Evolutionary conservation across 2,329 filamentous ascomycete species (phyloP).

Genomic region (Acephala macrosclerotiorum): DNA sequence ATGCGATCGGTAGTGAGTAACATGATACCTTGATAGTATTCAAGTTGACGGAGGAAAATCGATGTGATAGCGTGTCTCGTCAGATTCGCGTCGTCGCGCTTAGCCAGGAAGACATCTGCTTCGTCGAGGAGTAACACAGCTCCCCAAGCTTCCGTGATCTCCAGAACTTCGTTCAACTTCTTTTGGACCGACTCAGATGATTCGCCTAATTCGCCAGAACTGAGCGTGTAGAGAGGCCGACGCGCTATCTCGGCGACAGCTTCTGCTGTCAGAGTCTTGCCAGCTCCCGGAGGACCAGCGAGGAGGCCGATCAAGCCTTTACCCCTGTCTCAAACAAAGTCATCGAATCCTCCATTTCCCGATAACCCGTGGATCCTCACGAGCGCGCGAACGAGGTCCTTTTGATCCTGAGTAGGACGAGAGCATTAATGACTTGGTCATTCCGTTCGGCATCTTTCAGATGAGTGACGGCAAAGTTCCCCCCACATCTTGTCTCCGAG

Average conservation of each 20-base stretch:
- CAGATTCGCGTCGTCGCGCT: background rate
- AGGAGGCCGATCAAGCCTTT: background rate
- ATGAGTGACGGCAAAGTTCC: background rate
- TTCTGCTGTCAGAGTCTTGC: background rate
- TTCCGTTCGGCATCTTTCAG: background rate
- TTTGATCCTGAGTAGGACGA: background rate
- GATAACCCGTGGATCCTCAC: background rate
- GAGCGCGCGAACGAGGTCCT: background rate
- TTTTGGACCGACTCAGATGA: background rate
- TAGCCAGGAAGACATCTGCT: background rate
- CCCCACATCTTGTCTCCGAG: too few relatives aligned
- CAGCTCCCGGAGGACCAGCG: background rate
- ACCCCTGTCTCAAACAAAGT: background rate
- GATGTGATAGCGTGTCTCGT: background rate
- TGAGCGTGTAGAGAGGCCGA: background rate
- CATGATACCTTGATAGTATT: constrained; percentile 1
- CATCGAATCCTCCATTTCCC: background rate
- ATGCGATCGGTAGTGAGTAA: background rate
- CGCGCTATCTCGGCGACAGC: background rate
- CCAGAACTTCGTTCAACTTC: background rate
- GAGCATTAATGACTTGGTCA: background rate
- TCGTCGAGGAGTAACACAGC: background rate
- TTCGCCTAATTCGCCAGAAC: background rate
- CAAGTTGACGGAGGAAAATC: background rate
- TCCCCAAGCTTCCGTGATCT: background rate